These are phyloP conservation scores for Aureobasidium sp. DNA, from an alignment of 2,329 filamentous ascomycete species.

Conservation along the genomic window DNA sequence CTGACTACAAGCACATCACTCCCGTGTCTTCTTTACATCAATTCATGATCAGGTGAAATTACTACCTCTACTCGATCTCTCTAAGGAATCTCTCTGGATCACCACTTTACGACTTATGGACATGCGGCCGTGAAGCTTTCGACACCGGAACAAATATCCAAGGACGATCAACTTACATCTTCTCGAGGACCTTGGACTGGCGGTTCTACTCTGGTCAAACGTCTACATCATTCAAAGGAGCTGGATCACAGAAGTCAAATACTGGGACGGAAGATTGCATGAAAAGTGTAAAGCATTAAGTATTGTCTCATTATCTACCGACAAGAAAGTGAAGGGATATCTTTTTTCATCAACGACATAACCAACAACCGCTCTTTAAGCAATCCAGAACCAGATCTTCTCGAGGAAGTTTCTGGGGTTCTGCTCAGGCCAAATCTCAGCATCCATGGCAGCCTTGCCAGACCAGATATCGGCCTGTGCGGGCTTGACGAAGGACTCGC, in stretches of 20 bases:
- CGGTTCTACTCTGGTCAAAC: no score
- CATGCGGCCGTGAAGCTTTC: no score
- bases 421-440: constrained; percentile 35
- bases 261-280: not conserved
- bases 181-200: no score
- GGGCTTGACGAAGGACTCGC: constrained; percentile 42
- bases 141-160: no score
- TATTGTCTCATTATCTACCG: not conserved
- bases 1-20: not conserved
- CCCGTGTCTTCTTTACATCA: no score
- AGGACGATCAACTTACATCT: no score
- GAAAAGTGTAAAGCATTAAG: not conserved
- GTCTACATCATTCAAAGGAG: not conserved
- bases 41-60: no score
- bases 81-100: no score
- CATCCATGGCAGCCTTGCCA: constrained; percentile 39
- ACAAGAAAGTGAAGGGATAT: not conserved
- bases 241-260: not conserved
- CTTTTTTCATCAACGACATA: constrained; percentile 1
- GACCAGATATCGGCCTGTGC: constrained; percentile 36
- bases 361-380: constrained; percentile 23
- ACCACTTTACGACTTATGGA: no score
- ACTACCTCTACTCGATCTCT: not conserved
- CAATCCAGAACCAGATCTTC: constrained; percentile 42
- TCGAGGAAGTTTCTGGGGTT: constrained; percentile 34